Evolutionary conservation across 2,329 filamentous ascomycete species (phyloP).

Genomic region (Escovopsis sp.): DNA sequence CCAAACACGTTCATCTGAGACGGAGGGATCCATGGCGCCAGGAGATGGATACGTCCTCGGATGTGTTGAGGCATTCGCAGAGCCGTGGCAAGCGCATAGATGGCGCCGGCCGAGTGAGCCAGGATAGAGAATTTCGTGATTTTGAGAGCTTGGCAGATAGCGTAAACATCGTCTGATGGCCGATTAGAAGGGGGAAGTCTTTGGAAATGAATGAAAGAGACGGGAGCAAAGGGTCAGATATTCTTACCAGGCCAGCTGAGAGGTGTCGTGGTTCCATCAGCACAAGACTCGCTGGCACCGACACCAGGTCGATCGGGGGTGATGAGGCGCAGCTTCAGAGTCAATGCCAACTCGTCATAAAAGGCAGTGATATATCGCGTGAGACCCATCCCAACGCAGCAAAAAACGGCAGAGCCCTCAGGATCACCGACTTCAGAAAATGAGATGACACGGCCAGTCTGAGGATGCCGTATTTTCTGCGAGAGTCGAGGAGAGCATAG

Average conservation of each 20-base stretch:
- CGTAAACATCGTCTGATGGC: constrained; percentile 59
- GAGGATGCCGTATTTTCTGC: constrained; percentile 75
- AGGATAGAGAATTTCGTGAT: constrained; percentile 94
- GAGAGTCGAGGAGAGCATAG: constrained; percentile 70
- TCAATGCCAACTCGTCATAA: constrained; percentile 87
- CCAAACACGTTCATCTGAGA: constrained; percentile 78
- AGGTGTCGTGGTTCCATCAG: constrained; percentile 70
- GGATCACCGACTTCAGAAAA: constrained; percentile 95
- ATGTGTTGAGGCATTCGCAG: constrained; percentile 94
- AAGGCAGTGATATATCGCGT: constrained; percentile 94
- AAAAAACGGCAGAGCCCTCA: constrained; percentile 81
- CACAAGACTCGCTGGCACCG: constrained; percentile 76
- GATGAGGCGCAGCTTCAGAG: constrained; percentile 76
- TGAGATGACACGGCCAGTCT: constrained; percentile 75
- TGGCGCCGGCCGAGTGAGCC: constrained; percentile 92
- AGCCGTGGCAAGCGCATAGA: constrained; percentile 90
- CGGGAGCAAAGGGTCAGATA: not conserved
- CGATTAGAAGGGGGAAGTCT: constrained; percentile 13
- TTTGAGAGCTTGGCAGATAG: constrained; percentile 81
- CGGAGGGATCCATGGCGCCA: constrained; percentile 94
- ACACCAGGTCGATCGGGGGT: constrained; percentile 90
- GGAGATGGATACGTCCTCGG: constrained; percentile 79
- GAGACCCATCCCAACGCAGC: constrained; percentile 94
- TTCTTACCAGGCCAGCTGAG: constrained; percentile 80
- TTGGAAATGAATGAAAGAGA: not conserved